Percentiles rank a stretch among this genome's conserved stretches.
Evolutionary conservation across 192 early-diverging fungal genomes (phyloP).

Genomic region (Gorgonomyces haynaldii): DNA sequence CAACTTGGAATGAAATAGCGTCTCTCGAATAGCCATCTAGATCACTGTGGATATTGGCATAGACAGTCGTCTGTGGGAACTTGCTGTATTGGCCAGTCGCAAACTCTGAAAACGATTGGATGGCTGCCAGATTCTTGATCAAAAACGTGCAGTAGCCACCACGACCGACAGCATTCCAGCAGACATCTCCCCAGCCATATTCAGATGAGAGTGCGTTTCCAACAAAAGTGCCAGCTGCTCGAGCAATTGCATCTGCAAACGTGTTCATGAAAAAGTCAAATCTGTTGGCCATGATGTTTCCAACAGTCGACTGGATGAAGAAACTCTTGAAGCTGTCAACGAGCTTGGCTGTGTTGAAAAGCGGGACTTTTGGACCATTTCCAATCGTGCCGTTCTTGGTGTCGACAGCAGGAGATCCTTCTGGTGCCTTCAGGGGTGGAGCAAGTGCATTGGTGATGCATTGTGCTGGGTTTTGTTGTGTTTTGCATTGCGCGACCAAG

Average conservation of each 20-base stretch:
- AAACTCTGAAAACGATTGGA: background rate
- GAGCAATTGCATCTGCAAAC: background rate
- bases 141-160: slow-evolving; percentile 3
- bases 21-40: slow-evolving; percentile 2
- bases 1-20: background rate
- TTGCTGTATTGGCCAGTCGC: background rate
- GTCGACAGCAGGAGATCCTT: background rate
- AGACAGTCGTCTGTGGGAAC: background rate
- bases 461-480: background rate
- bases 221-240: background rate
- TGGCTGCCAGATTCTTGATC: background rate
- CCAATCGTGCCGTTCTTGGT: background rate
- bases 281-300: background rate
- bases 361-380: background rate
- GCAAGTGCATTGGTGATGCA: background rate
- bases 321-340: background rate
- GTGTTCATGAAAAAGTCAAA: background rate
- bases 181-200: slow-evolving; percentile 4
- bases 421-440: background rate
- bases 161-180: background rate
- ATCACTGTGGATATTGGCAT: slow-evolving; percentile 8
- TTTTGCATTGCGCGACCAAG: background rate
- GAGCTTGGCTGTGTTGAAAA: background rate
- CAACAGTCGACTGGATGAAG: background rate
- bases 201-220: background rate